phyloP scores from a whole-genome alignment of 176 grass and related monocot species.

The Thinopyrum elongatum region DNA sequence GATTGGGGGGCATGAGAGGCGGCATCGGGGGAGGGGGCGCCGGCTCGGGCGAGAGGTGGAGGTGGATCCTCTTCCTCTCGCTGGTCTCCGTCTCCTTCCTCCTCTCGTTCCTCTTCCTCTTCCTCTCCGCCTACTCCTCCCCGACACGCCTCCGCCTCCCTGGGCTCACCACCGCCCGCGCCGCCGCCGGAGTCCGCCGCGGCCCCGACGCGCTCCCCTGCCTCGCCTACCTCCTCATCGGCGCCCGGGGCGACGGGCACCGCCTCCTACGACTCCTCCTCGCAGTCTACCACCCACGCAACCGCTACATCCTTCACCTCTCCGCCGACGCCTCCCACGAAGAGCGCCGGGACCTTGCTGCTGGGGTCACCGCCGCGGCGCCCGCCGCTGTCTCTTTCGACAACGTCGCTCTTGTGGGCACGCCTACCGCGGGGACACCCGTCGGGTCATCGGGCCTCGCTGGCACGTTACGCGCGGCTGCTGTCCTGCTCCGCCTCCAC shows the following conservation, averaged over 20 bases:
- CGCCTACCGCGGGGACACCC: slow-evolving; percentile 47
- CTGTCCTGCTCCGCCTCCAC: slow-evolving; percentile 66
- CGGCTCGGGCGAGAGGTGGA: slow-evolving; percentile 36
- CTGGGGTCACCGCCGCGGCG: slow-evolving; percentile 21
- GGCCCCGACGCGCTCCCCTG: slow-evolving; percentile 43
- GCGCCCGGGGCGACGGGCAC: slow-evolving; percentile 46
- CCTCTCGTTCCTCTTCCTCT: slow-evolving; percentile 56
- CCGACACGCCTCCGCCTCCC: slow-evolving; percentile 47
- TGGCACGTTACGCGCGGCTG: slow-evolving; percentile 59
- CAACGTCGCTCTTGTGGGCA: slow-evolving; percentile 63
- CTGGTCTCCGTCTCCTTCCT: slow-evolving; percentile 50
- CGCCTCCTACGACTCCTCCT: slow-evolving; percentile 71
- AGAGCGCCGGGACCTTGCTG: slow-evolving; percentile 54
- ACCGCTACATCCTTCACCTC: slow-evolving; percentile 78
- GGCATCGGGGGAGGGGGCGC: not conserved
- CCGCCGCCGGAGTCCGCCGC: slow-evolving; percentile 9
- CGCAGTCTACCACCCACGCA: slow-evolving; percentile 82
- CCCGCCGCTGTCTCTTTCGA: slow-evolving; percentile 51
- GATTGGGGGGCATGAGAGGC: slow-evolving; percentile 24
- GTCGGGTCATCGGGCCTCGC: slow-evolving; percentile 65
- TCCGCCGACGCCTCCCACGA: slow-evolving; percentile 50
- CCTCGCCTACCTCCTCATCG: slow-evolving; percentile 73
- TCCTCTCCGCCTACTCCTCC: slow-evolving; percentile 41
- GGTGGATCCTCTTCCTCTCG: slow-evolving; percentile 38
- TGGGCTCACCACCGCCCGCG: slow-evolving; percentile 3